Evolutionary conservation across 257 asterid genomes (phyloP).

Genomic region (Solanum bulbocastanum): DNA sequence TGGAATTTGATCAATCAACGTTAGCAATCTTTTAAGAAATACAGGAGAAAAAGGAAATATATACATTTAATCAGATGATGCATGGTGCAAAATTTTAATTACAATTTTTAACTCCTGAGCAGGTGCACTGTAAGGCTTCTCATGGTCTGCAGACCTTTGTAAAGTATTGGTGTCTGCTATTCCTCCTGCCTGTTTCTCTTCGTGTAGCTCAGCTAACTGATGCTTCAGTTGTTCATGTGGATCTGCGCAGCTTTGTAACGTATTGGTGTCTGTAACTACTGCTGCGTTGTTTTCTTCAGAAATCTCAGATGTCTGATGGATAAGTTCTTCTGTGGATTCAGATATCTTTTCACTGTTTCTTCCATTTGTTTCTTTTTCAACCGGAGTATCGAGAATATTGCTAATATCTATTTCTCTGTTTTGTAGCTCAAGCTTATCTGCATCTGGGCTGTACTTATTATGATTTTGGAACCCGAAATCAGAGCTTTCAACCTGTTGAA

Average conservation of each 20-base stretch:
- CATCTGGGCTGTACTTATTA: background rate
- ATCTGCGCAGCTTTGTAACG: background rate
- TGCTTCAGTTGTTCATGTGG: background rate
- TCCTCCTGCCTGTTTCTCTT: background rate
- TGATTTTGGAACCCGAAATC: background rate
- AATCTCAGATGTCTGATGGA: background rate
- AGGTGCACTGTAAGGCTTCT: background rate
- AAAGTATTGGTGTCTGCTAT: background rate
- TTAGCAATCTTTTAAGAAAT: background rate
- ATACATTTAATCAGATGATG: background rate
- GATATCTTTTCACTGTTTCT: background rate
- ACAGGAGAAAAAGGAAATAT: background rate
- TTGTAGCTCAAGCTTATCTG: background rate
- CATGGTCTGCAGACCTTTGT: background rate
- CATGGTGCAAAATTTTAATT: background rate
- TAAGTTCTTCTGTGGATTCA: background rate
- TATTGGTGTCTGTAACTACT: background rate
- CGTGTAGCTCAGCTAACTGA: background rate
- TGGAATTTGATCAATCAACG: background rate
- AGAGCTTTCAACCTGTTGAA: background rate
- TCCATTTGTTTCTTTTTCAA: background rate
- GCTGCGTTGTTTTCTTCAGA: background rate
- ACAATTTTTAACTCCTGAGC: background rate
- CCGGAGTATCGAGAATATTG: background rate
- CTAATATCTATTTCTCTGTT: background rate